phyloP scores from a whole-genome alignment of 169 alveolate genomes.

The Plasmodium relictum region DNA sequence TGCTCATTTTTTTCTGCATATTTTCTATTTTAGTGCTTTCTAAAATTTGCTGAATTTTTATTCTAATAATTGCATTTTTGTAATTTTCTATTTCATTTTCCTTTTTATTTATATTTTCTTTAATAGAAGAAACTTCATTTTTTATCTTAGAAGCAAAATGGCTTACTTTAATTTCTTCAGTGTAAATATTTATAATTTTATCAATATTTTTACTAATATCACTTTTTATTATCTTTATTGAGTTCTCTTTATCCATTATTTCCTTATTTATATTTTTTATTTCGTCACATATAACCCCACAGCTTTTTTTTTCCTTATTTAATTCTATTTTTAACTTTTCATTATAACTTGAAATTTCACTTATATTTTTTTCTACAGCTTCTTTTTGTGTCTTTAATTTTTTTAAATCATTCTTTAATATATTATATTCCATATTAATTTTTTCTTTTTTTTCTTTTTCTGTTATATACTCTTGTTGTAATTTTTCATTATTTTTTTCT shows the following conservation, averaged over 20 bases:
- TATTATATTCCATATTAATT: slow-evolving; percentile 12
- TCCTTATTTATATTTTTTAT: slow-evolving; percentile 41
- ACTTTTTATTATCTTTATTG: slow-evolving; percentile 52
- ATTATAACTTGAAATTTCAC: background rate
- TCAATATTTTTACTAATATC: slow-evolving; percentile 61
- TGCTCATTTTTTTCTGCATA: slow-evolving; percentile 40
- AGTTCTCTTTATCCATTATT: slow-evolving; percentile 13
- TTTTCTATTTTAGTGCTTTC: slow-evolving; percentile 73
- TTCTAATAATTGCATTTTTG: slow-evolving; percentile 57
- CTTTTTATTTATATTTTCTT: slow-evolving; percentile 64
- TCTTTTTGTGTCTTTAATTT: slow-evolving; percentile 1
- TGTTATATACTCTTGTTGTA: slow-evolving; percentile 3
- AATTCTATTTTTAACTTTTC: slow-evolving; percentile 13
- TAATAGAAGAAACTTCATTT: slow-evolving; percentile 23
- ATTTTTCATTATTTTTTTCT: slow-evolving; percentile 27
- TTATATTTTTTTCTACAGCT: slow-evolving; percentile 3
- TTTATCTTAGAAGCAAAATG: slow-evolving; percentile 44
- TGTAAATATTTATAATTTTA: slow-evolving; percentile 37
- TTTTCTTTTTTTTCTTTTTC: slow-evolving; percentile 66
- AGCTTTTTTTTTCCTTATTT: slow-evolving; percentile 35
- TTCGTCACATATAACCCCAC: slow-evolving; percentile 10
- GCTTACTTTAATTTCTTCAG: slow-evolving; percentile 52
- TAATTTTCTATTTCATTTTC: slow-evolving; percentile 75
- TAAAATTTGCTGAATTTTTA: slow-evolving; percentile 67
- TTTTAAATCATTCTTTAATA: slow-evolving; percentile 24